Percentiles rank a stretch among this genome's conserved stretches.
Conservation (phyloP, 192 early-diverging fungal genomes). For the Jimgerdemannia flammicorona region DNA sequence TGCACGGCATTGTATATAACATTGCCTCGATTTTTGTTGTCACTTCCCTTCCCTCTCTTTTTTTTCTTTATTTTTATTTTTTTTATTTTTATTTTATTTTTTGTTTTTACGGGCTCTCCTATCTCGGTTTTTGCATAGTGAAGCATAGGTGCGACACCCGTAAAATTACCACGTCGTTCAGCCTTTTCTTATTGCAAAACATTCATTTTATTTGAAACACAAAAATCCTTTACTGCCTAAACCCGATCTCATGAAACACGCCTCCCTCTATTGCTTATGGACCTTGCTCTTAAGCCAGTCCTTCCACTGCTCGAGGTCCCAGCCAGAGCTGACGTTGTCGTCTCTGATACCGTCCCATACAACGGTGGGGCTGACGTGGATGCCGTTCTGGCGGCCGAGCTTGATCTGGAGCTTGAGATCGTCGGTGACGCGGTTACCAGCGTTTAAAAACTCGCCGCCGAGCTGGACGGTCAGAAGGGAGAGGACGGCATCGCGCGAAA, state of each 20-base stretch:
- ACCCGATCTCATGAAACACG: conserved; percentile 26
- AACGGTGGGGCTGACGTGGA: conserved; percentile 77
- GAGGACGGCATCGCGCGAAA: conserved; percentile 40
- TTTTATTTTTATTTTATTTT: too few relatives aligned
- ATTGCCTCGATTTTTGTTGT: too few relatives aligned
- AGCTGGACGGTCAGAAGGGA: conserved; percentile 40
- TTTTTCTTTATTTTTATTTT: too few relatives aligned
- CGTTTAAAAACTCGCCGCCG: conserved; percentile 45
- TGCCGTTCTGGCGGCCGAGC: conserved; percentile 62
- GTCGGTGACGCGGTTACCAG: conserved; percentile 64
- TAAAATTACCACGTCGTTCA: too few relatives aligned
- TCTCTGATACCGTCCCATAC: conserved; percentile 64
- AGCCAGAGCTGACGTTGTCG: conserved; percentile 61
- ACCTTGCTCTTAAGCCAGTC: conserved; percentile 37
- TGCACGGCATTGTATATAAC: too few relatives aligned
- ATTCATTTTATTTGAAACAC: too few relatives aligned
- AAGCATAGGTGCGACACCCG: too few relatives aligned
- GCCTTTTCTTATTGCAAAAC: too few relatives aligned
- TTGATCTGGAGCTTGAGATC: conserved; percentile 69
- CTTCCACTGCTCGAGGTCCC: conserved; percentile 65
- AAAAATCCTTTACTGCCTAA: background rate
- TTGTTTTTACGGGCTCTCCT: too few relatives aligned
- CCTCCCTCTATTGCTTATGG: too few relatives aligned
- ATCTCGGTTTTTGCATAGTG: too few relatives aligned
- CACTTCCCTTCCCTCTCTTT: too few relatives aligned